A percentile compares a stretch with the other conserved stretches of the same genome.
phyloP scores from a whole-genome alignment of 2,329 filamentous ascomycete species.

The Septoria petroselini region DNA sequence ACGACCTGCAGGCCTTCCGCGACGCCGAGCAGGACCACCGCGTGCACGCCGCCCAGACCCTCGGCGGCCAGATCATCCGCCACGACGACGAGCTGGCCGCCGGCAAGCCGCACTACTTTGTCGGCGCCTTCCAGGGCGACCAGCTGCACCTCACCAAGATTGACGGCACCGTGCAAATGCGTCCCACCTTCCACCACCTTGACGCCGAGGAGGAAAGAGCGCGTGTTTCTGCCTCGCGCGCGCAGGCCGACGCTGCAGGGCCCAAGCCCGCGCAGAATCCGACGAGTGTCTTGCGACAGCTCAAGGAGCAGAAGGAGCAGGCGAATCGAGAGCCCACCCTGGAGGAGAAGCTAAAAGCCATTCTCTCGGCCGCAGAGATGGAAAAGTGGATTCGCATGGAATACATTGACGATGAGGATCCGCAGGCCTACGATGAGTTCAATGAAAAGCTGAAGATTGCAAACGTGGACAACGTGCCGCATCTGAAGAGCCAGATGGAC shows the following conservation, averaged over 20 bases:
- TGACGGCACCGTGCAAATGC: constrained; percentile 78
- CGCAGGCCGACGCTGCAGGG: constrained; percentile 45
- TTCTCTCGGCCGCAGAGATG: constrained; percentile 72
- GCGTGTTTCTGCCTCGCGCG: constrained; percentile 44
- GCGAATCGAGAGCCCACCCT: background rate
- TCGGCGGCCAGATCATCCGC: constrained; percentile 72
- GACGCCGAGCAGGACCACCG: constrained; percentile 67
- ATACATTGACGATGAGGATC: constrained; percentile 77
- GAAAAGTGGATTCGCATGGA: constrained; percentile 77
- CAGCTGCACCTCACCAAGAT: constrained; percentile 84
- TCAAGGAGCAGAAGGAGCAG: constrained; percentile 1
- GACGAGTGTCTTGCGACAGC: constrained; percentile 4
- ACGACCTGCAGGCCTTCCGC: constrained; percentile 55
- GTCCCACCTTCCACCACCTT: constrained; percentile 88
- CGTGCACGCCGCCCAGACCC: constrained; percentile 74
- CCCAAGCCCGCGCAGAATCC: constrained; percentile 35
- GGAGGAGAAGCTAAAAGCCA: constrained; percentile 62
- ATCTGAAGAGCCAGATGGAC: constrained; percentile 54
- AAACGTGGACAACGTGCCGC: constrained; percentile 44
- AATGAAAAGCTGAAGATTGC: constrained; percentile 66
- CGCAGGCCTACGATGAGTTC: constrained; percentile 72
- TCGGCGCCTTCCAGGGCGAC: constrained; percentile 83
- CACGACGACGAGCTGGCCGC: constrained; percentile 64
- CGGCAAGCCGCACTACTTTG: constrained; percentile 75
- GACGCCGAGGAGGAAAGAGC: constrained; percentile 78